Evolutionary conservation across 2,329 filamentous ascomycete genomes (phyloP), one percentile per base, ranked within the genome.

Genomic region (Stachybotrys chlorohalonatus): DNA sequence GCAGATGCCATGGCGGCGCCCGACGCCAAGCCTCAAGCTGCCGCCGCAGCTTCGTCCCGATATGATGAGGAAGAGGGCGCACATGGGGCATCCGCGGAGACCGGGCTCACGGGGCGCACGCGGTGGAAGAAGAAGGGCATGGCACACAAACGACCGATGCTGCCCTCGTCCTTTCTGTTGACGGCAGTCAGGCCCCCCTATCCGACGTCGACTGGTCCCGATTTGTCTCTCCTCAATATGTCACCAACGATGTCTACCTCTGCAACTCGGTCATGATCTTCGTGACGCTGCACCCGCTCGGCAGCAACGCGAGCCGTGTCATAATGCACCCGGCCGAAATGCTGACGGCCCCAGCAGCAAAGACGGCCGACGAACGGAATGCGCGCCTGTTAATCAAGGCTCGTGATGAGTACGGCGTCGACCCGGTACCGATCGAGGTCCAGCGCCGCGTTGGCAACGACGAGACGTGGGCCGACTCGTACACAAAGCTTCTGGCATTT

Each of bases 221-320:
- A 49, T 75, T 69, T 52, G 75, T 74, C 5, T 77, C 77, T 55
- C 69, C 67, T 2, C 72, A 74, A 59, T 77, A 76, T 64, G 74
- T 71, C 53, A 77, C 74, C 5, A 67, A 71, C 47, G 59, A 61
- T 15, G 66, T 67, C 4, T 73, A 75, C 59, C 65, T 77, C 7
- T 77, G 75, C 58, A 76, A 75, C 59, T 71, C 73, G 1, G 62
- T 76, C 52, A 75, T 77, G 73, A 64, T 77, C 11, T 77, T 76
- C 56, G 73, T 74, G 59, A 70, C 66, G 8, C 55, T 77, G 5
- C 59, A 67, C 15, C 61, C 67, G 7, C 58, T 75, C 0, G 64
- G 64, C 2, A 74, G 69, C 59, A 72, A 69, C 57, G 70, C 73
- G 13, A 69, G 72, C 39, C 66, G 72, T 15, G 63, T 75, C 45